Evolutionary conservation across 345 rosid genomes (phyloP), one percentile per base, ranked within the genome.

Genomic region (Eucalyptus globulus): DNA sequence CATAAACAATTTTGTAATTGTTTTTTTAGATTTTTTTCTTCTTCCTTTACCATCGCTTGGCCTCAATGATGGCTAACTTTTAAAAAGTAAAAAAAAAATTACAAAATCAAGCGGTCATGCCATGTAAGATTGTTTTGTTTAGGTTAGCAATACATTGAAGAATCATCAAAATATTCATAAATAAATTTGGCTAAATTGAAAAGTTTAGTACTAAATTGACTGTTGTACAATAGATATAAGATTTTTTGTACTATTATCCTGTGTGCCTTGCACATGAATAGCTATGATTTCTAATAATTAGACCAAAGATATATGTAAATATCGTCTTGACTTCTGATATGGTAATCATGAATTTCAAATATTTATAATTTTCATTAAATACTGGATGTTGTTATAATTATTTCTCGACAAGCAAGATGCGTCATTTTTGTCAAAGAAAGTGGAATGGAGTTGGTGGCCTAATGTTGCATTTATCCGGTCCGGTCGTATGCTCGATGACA

Each of bases 221-320:
- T 0, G 0, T 12, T 22, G 1, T 40, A 6, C 0, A 10, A 34
- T 10, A 37, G 1, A 0, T 34, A 34, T 19, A 72, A 19, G 13
- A 34, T 19, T 2, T 37, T 72, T 5, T 72, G 12, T 6, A 34
- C 4, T 1, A 34, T 34, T 34, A 72, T 9, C 76, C 0, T 2
- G 5, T n/a, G 37, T 65, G 37, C 37, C 10, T n/a, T n/a, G 19
- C 40, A n/a, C 10, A 1, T 1, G 1, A 65, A n/a, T 65, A 65
- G 27, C 47, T 72, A 11, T 37, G 14, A 37, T 37, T 72, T 37
- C 8, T 10, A 37, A 72, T 37, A 40, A 21, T 76, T 6, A 37
- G 15, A 76, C 83, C 29, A 21, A 76, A 2, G 27, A 21, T 21
- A 21, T 40, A 37, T 37, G 45, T 43, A 40, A 76, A 21, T 21